These are phyloP conservation scores for Cicer pinnatifidum DNA, from an alignment of 306 rosid genomes.

Conservation along the genomic window DNA sequence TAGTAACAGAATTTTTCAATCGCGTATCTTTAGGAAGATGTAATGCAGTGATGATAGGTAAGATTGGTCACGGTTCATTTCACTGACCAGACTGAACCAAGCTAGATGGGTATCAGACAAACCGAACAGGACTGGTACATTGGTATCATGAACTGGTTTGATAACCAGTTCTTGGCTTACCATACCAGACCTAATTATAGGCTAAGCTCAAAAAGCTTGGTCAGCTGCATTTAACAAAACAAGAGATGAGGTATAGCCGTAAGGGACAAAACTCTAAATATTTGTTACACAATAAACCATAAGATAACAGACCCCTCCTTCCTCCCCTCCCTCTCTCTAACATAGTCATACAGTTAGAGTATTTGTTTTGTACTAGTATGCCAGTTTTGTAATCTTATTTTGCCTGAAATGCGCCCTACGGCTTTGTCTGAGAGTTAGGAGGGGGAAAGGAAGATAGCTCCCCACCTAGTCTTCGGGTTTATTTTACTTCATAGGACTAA, in stretches of 20 bases:
- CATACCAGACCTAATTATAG: background rate
- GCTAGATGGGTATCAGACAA: background rate
- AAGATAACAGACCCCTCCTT: background rate
- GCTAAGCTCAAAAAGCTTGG: background rate
- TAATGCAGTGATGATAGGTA: conserved; percentile 21
- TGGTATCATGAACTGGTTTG: background rate
- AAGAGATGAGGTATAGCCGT: background rate
- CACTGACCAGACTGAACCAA: background rate
- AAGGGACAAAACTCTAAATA: background rate
- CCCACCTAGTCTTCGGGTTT: background rate
- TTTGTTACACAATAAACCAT: background rate
- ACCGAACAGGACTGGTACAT: background rate
- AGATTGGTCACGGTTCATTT: background rate
- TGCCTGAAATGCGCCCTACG: background rate
- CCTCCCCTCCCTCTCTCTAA: background rate
- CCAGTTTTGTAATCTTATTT: background rate
- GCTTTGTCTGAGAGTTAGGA: background rate
- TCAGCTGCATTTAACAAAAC: background rate
- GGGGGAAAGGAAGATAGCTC: background rate
- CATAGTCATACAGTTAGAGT: background rate
- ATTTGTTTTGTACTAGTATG: background rate
- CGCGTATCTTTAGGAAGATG: background rate
- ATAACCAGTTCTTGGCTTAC: conserved; percentile 7
- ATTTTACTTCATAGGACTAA: background rate
- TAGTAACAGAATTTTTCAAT: conserved; percentile 1